Evolutionary conservation across 2,329 filamentous ascomycete species (phyloP).

Genomic region (Coniella lustricola): DNA sequence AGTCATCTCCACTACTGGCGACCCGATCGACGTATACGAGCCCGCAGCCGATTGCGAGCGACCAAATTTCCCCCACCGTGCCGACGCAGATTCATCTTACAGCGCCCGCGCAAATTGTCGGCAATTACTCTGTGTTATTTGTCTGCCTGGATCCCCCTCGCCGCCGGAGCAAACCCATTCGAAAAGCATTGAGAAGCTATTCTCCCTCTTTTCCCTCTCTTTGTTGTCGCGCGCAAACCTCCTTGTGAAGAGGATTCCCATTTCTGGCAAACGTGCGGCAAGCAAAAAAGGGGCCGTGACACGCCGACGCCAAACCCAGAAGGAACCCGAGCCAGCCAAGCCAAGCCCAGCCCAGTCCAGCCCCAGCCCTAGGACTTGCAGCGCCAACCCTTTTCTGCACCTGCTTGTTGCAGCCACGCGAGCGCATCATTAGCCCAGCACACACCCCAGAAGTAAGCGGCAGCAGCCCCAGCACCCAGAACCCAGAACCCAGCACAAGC

Average conservation of each 20-base stretch:
- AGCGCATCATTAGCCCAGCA: background rate
- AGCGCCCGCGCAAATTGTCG: background rate
- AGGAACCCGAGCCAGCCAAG: background rate
- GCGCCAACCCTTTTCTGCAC: background rate
- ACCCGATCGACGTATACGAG: conserved; percentile 3
- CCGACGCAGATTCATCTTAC: background rate
- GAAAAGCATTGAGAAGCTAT: background rate
- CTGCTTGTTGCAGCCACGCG: conserved; percentile 4
- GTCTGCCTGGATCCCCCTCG: no score
- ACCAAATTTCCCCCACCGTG: background rate
- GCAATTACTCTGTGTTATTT: background rate
- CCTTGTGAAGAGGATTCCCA: background rate
- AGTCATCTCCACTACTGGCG: conserved; percentile 2
- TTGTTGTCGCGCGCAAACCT: background rate
- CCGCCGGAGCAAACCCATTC: no score
- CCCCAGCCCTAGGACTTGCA: conserved; percentile 5
- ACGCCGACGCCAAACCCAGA: conserved; percentile 1
- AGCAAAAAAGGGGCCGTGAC: background rate
- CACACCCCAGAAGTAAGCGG: background rate
- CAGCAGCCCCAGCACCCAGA: background rate
- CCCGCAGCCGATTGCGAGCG: background rate
- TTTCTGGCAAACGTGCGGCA: background rate
- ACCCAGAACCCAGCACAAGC: no score
- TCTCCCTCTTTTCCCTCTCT: background rate
- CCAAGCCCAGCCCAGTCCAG: background rate